A percentile compares a stretch with the other conserved stretches of the same genome.
Evolutionary conservation across 306 rosid species (phyloP).

Genomic region (Citrullus colocynthis): DNA sequence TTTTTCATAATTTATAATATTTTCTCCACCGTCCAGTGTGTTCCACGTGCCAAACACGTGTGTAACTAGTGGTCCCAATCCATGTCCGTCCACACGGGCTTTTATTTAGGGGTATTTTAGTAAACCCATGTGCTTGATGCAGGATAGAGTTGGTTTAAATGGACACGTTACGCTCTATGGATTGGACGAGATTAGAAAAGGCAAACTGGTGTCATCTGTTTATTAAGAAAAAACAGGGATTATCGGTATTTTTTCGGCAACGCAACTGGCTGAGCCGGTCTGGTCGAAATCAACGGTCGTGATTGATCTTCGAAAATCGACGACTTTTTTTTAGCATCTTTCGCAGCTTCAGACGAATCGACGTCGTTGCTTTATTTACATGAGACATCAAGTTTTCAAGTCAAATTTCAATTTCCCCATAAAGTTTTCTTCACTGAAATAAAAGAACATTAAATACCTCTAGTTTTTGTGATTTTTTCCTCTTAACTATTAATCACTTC

Average conservation of each 20-base stretch:
- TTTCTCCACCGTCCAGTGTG: background rate
- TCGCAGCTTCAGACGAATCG: background rate
- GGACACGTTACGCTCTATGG: background rate
- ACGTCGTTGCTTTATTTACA: background rate
- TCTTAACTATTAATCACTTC: too few relatives aligned
- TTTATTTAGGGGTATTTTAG: background rate
- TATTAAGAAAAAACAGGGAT: background rate
- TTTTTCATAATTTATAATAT: background rate
- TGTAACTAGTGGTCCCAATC: background rate
- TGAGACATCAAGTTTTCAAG: background rate
- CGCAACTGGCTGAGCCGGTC: constrained; percentile 20
- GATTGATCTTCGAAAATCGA: background rate
- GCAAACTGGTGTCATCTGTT: background rate
- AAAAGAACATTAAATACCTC: background rate
- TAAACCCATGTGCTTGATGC: background rate
- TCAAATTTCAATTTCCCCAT: background rate
- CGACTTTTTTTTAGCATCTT: constrained; percentile 1
- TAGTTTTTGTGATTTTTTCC: background rate
- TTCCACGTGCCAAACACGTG: background rate
- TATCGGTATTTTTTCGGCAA: background rate
- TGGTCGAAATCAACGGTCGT: constrained; percentile 14
- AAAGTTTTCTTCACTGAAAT: background rate
- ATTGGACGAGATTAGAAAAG: background rate
- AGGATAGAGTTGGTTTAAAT: background rate
- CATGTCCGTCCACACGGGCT: background rate